These are phyloP conservation scores for Suillus brevipes DNA, from an alignment of 768 basidiomycete genomes.

Conservation along the genomic window DNA sequence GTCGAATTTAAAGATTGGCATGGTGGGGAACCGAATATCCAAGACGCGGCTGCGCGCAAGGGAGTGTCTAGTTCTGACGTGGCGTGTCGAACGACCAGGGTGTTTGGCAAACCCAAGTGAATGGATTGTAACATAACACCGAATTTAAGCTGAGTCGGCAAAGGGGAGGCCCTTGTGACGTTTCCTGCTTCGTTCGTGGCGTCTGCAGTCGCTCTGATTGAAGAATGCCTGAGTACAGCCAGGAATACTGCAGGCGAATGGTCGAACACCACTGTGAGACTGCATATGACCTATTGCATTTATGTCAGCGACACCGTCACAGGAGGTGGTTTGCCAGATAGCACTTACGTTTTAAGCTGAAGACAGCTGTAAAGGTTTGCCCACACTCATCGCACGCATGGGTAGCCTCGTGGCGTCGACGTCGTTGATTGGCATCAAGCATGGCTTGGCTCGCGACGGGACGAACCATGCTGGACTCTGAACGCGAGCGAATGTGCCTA, in stretches of 20 bases:
- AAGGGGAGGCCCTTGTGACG: constrained; percentile 25
- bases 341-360: constrained; percentile 34
- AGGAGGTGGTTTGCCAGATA: background rate
- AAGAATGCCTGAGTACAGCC: constrained; percentile 31
- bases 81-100: no score
- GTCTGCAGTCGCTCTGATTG: constrained; percentile 35
- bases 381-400: constrained; percentile 19
- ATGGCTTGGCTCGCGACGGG: constrained; percentile 34
- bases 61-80: background rate
- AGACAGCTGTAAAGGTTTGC: constrained; percentile 31
- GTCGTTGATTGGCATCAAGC: constrained; percentile 32
- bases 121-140: background rate
- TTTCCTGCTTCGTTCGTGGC: constrained; percentile 35
- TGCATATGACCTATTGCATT: constrained; percentile 25
- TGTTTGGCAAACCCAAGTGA: background rate
- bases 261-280: constrained; percentile 30
- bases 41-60: background rate
- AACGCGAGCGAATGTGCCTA: constrained; percentile 20
- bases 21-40: background rate
- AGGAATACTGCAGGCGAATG: constrained; percentile 23
- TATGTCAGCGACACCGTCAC: no score
- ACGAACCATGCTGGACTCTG: constrained; percentile 14
- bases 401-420: constrained; percentile 29
- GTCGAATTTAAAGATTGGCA: background rate
- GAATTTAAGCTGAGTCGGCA: background rate